Evolutionary conservation across 768 basidiomycete species (phyloP), one percentile per base, ranked within the genome.

Genomic region (Hygrophoropsis aurantiaca): DNA sequence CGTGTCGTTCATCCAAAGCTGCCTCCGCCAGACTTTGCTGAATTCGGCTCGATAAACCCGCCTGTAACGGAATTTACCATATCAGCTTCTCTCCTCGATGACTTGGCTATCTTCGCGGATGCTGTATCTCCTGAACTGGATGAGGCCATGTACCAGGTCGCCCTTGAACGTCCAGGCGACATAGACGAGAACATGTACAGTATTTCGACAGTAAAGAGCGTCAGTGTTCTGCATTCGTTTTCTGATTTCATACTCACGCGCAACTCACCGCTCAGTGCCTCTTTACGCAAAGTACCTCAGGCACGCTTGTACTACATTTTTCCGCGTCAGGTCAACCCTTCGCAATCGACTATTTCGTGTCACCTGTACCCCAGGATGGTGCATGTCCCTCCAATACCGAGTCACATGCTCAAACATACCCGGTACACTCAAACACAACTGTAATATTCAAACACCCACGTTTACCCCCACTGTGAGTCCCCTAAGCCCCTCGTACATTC

Each of bases 271-370:
- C 38, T 30, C 48, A 92, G 90, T 92, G 90, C 62, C 81, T 88
- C 62, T 71, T 91, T 11, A 59, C 68, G n/a, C 61, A 66, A 47
- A 67, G 72, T 40, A 74, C 76, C 15, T 67, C 78, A 30, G 85
- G 89, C 42, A 69, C 74, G 21, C 60, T 91, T 50, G 60, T 76
- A 37, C 61, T 91, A 15, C 85, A 87, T 60, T 53, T 79, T 44
- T 63, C 71, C 11, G 60, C 68, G 13, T 71, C 65, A 20, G 66
- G 71, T 37, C 61, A 62, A 44, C 82, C 85, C n/a, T 81, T 79
- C 60, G 78, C 83, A 37, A 58, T 90, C 44, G 84, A 89, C 59
- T 86, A 90, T 60, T 87, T 85, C 55, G 70, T 90, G 19, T 74
- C 74, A 27, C 81, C 87, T 25, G 71, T 81, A 35, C 79, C 85